phyloP scores from a whole-genome alignment of 2,329 filamentous ascomycete species.

The Xylariales sp. region DNA sequence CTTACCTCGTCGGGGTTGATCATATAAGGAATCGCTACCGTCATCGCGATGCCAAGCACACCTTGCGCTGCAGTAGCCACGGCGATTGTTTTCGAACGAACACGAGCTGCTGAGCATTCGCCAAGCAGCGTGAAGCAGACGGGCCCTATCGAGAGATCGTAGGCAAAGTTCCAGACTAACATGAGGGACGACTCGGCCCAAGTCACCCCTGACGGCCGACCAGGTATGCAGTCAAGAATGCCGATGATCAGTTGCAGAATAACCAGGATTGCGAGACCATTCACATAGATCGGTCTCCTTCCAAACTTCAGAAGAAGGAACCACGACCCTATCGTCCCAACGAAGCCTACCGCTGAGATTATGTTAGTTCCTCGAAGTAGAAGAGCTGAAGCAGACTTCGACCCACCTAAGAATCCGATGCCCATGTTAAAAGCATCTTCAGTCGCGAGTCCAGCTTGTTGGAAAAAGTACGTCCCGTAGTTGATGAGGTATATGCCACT shows the following conservation, averaged over 20 bases:
- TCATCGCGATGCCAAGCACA: slow-evolving; percentile 36
- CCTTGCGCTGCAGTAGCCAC: slow-evolving; percentile 38
- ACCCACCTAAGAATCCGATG: slow-evolving; percentile 41
- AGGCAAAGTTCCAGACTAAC: slow-evolving; percentile 46
- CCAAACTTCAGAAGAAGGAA: slow-evolving; percentile 43
- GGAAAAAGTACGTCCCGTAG: slow-evolving; percentile 59
- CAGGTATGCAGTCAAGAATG: slow-evolving; percentile 40
- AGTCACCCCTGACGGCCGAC: slow-evolving; percentile 30
- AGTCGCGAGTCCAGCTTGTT: slow-evolving; percentile 48
- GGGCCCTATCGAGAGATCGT: slow-evolving; percentile 47
- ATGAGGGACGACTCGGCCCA: slow-evolving; percentile 48
- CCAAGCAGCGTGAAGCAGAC: slow-evolving; percentile 51
- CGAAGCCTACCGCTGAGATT: slow-evolving; percentile 40
- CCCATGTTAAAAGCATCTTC: slow-evolving; percentile 50
- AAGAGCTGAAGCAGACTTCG: slow-evolving; percentile 26
- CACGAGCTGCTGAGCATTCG: slow-evolving; percentile 40
- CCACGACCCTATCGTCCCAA: slow-evolving; percentile 52
- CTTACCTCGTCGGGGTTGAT: slow-evolving; percentile 34
- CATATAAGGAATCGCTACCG: slow-evolving; percentile 39
- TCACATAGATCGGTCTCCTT: slow-evolving; percentile 46
- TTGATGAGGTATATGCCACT: slow-evolving; percentile 60
- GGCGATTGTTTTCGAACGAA: slow-evolving; percentile 40
- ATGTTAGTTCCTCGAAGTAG: neutral
- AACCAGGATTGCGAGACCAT: slow-evolving; percentile 38
- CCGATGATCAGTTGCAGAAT: slow-evolving; percentile 43